Evolutionary conservation across 441 rosid genomes (phyloP).

Genomic region (Lepidium campestre): DNA sequence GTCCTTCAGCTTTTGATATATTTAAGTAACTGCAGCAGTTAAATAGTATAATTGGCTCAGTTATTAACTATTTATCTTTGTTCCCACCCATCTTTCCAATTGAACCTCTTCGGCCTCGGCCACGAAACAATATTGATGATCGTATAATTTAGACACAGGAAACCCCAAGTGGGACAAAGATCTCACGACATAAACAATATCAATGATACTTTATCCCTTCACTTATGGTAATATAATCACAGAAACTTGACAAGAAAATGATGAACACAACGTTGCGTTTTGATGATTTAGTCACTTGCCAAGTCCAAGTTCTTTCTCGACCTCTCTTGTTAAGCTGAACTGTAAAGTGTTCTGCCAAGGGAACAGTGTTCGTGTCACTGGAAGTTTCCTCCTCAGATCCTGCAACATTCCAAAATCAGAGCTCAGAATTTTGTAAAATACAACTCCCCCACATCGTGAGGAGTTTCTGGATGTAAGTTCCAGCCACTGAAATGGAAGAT

Average conservation of each 20-base stretch:
- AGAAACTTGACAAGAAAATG: not conserved
- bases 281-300: slow-evolving; percentile 41
- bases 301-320: slow-evolving; percentile 79
- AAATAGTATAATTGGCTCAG: too few relatives aligned
- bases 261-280: not conserved
- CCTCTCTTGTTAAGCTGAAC: slow-evolving; percentile 89
- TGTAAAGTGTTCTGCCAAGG: slow-evolving; percentile 94
- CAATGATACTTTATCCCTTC: not conserved
- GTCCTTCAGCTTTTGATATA: not conserved
- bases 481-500: not conserved
- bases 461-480: not conserved
- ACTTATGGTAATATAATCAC: not conserved
- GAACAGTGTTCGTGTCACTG: slow-evolving; percentile 86
- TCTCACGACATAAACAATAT: not conserved
- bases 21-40: too few relatives aligned
- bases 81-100: too few relatives aligned
- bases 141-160: not conserved
- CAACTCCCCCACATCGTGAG: not conserved
- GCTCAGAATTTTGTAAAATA: not conserved
- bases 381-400: slow-evolving; percentile 96
- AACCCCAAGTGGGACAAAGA: not conserved
- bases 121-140: not conserved
- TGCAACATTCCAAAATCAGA: slow-evolving; percentile 28
- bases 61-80: too few relatives aligned
- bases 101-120: too few relatives aligned